phyloP scores from a whole-genome alignment of 768 basidiomycete species.

The Rhizopogon vesiculosus region DNA sequence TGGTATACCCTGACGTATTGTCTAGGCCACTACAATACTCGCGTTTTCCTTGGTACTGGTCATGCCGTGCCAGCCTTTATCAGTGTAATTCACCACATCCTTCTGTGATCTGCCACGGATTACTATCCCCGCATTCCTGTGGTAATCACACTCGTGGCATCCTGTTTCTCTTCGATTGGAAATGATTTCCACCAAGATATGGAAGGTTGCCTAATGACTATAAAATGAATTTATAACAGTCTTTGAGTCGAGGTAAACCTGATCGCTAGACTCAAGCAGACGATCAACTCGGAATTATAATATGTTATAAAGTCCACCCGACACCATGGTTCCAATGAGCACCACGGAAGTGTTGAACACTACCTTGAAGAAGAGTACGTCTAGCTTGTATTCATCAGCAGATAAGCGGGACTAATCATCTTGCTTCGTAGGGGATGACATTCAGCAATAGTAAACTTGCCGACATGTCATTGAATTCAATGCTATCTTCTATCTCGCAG shows the following conservation, averaged over 20 bases:
- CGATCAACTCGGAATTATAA: too few species aligned
- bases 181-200: neutral
- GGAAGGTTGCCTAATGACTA: neutral
- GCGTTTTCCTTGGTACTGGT: neutral
- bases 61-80: neutral
- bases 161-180: neutral
- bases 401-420: slow-evolving; percentile 3
- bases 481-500: slow-evolving; percentile 27
- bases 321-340: slow-evolving; percentile 8
- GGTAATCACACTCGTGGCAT: neutral
- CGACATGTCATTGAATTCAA: slow-evolving; percentile 4
- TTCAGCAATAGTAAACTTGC: slow-evolving; percentile 4
- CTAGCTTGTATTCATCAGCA: neutral
- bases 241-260: neutral
- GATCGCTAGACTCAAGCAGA: too few species aligned
- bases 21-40: too few species aligned
- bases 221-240: neutral
- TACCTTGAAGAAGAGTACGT: slow-evolving; percentile 12
- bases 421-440: slow-evolving; percentile 10
- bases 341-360: neutral
- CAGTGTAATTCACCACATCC: neutral
- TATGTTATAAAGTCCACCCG: neutral
- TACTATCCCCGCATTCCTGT: too few species aligned
- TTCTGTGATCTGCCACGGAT: neutral
- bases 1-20: too few species aligned